Percentiles rank a stretch among this genome's conserved stretches.
These are phyloP conservation scores for Penicillium cataractarum DNA, from an alignment of 495 filamentous ascomycete species.

Conservation along the genomic window DNA sequence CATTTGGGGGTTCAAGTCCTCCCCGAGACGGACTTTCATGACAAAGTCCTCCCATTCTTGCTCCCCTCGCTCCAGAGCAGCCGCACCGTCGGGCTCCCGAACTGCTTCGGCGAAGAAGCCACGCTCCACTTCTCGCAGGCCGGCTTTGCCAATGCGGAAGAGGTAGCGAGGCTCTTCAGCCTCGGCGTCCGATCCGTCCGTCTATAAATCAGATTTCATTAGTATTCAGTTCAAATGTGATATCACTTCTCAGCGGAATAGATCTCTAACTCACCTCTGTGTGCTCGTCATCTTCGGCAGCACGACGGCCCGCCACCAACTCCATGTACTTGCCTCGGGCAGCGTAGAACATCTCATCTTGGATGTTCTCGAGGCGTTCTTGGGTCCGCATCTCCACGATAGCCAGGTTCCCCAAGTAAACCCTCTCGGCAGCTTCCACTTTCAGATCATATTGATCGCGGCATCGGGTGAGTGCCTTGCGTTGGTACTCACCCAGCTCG, in stretches of 20 bases:
- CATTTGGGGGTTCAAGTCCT: constrained; percentile 46
- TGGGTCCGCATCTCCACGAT: constrained; percentile 31
- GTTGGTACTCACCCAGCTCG: constrained; percentile 26
- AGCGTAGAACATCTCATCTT: constrained; percentile 44
- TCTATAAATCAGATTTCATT: constrained; percentile 29
- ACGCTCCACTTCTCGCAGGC: constrained; percentile 35
- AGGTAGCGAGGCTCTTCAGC: constrained; percentile 33
- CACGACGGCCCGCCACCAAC: constrained; percentile 41
- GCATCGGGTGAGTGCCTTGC: constrained; percentile 24
- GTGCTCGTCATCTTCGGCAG: constrained; percentile 53
- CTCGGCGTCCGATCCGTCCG: constrained; percentile 46
- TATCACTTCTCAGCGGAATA: too few relatives aligned
- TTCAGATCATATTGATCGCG: constrained; percentile 35
- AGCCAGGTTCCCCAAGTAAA: constrained; percentile 34
- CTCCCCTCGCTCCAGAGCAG: constrained; percentile 36
- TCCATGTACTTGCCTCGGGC: constrained; percentile 48
- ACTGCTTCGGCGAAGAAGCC: constrained; percentile 44
- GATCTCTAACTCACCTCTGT: constrained; percentile 44
- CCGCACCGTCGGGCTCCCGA: constrained; percentile 39
- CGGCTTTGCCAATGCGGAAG: constrained; percentile 31
- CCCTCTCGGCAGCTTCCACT: constrained; percentile 30
- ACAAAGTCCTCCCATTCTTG: constrained; percentile 49
- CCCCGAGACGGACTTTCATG: constrained; percentile 42
- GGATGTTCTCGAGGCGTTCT: constrained; percentile 29
- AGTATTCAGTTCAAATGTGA: constrained; percentile 6